Conservation (phyloP, 2,329 filamentous ascomycete genomes). For the Diaporthe eres region DNA sequence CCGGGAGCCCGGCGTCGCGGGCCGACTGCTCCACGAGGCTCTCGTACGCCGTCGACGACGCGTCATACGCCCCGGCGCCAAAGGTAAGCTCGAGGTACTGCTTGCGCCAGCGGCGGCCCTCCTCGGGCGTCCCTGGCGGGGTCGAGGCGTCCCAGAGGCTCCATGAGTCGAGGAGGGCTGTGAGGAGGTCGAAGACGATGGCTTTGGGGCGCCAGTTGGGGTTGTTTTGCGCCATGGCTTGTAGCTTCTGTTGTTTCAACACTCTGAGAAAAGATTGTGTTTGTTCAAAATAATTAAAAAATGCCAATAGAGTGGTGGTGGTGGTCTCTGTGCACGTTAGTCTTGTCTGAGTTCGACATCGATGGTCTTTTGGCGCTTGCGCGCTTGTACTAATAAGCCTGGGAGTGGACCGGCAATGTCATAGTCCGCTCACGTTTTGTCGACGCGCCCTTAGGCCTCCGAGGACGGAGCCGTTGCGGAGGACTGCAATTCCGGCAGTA, state of each 20-base stretch:
- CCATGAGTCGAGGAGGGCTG: conserved; percentile 57
- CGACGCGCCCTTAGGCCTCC: conserved; percentile 3
- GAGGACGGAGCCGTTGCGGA: conserved; percentile 25
- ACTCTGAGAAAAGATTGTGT: not conserved
- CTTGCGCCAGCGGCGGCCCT: conserved; percentile 53
- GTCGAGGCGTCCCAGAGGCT: conserved; percentile 54
- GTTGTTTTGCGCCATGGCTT: not conserved
- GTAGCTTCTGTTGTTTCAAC: too few relatives aligned
- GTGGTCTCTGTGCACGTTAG: not conserved
- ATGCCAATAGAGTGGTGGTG: too few relatives aligned
- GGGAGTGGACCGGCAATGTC: not conserved
- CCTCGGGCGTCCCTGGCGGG: conserved; percentile 44
- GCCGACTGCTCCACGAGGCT: conserved; percentile 50
- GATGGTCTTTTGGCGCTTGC: not conserved
- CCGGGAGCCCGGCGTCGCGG: conserved; percentile 48
- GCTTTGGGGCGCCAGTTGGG: conserved; percentile 50
- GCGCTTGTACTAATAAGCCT: not conserved
- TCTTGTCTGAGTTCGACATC: not conserved
- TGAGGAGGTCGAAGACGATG: conserved; percentile 58
- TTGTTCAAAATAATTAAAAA: not conserved
- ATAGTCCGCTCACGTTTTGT: conserved; percentile 3
- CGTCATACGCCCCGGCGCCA: conserved; percentile 49
- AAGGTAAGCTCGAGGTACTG: conserved; percentile 57
- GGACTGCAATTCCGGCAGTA: not conserved
- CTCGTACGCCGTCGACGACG: conserved; percentile 48